Evolutionary conservation across 2,329 filamentous ascomycete species (phyloP), one percentile per base, ranked within the genome.

Genomic region (Proliferodiscus dingleyae): DNA sequence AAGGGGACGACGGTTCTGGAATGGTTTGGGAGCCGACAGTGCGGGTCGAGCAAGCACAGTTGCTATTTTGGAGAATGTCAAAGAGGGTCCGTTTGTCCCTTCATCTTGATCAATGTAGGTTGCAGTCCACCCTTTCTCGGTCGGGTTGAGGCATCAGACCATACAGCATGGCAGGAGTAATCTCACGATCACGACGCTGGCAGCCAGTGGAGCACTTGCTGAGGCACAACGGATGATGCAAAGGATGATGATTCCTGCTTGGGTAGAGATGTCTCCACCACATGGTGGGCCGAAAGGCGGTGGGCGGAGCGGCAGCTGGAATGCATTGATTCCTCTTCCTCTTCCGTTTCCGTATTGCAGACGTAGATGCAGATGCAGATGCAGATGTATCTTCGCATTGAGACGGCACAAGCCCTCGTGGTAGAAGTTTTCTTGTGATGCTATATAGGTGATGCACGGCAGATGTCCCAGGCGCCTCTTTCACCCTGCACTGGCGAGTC

Each of bases 91-190:
- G 21, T 24, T 22, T 42, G 29, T 22, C 22, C 28, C 15, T 13
- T 5, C 13, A 30, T 5, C 28, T 13, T 11, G 28, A 30, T 30
- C 19, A 16, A 34, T 5, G 9, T 10, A 13, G 9, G n/a, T 5
- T 16, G 19, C 8, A 34, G 19, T 34, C 46, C 49, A 52, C 43
- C 39, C n/a, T 34, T 46, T 42, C 10, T 29, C 41, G 43, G 46
- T 42, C 45, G 46, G 24, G n/a, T 21, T 49, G 46, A 43, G 41
- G 46, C 46, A 49, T 41, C 45, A 39, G 49, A 37, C 41, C 43
- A 50, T 38, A 47, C 15, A 42, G 19, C 38, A 28, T 23, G 22
- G 36, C 13, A 18, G 22, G 19, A 28, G 22, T 34, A 49, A 46
- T 46, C 28, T 46, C 47, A 46, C 22, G 37, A 46, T 45, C 33